Evolutionary conservation across 345 rosid species (phyloP).

Genomic region (Excoecaria agallocha): DNA sequence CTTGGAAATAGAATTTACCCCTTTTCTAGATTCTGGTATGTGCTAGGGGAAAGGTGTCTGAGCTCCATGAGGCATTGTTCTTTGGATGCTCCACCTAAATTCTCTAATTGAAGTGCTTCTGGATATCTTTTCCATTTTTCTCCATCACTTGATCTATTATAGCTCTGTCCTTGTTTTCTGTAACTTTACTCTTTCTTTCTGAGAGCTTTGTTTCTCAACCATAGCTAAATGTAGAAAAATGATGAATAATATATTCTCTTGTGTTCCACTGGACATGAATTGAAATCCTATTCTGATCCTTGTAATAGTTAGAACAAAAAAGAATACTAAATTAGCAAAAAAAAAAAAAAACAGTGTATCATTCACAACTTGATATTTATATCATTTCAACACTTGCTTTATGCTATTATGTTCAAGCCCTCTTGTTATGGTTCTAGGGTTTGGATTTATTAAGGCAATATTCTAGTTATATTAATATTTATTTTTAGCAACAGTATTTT

Average conservation of each 20-base stretch:
- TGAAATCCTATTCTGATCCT: too few species aligned
- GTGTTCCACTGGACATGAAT: not conserved
- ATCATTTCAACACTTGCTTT: too few species aligned
- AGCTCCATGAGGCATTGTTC: not conserved
- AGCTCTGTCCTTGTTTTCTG: not conserved
- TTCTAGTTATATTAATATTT: too few species aligned
- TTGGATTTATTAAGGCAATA: too few species aligned
- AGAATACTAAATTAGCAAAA: too few species aligned
- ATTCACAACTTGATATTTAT: too few species aligned
- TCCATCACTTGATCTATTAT: not conserved
- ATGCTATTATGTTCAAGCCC: not conserved
- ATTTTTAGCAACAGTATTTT: too few species aligned
- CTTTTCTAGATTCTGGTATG: not conserved
- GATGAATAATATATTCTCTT: not conserved
- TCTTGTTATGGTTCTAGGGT: too few species aligned
- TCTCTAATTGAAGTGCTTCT: not conserved
- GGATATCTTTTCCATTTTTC: not conserved
- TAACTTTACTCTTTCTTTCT: not conserved
- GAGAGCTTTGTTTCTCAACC: not conserved
- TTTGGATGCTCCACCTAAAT: too few species aligned
- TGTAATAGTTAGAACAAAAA: too few species aligned
- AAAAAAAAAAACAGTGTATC: too few species aligned
- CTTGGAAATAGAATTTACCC: not conserved
- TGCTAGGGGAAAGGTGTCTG: not conserved
- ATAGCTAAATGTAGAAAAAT: not conserved